Evolutionary conservation across 1,284 basidiomycete species (phyloP).

Genomic region (Sparassis latifolia): DNA sequence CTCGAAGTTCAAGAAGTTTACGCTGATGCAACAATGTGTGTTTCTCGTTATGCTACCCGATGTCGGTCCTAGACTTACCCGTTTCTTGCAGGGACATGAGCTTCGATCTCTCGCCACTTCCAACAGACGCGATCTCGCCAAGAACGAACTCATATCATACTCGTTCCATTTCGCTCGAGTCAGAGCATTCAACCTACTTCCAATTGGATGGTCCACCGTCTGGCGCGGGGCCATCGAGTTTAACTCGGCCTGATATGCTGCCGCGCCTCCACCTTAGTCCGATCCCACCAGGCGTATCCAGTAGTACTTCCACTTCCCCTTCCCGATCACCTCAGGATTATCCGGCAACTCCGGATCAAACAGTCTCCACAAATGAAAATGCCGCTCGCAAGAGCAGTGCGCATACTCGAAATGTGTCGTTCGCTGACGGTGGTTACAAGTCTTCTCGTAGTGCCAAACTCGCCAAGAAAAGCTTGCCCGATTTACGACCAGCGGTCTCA

Average conservation of each 20-base stretch:
- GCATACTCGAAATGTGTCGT: constrained; percentile 48
- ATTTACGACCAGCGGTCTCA: constrained; percentile 59
- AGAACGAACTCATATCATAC: constrained; percentile 31
- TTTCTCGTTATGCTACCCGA: neutral
- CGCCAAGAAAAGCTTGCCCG: constrained; percentile 83
- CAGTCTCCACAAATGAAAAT: constrained; percentile 27
- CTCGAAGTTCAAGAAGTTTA: neutral
- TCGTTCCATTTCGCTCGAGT: constrained; percentile 61
- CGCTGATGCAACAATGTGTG: constrained; percentile 7
- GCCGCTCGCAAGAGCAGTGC: constrained; percentile 6
- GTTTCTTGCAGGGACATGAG: constrained; percentile 9
- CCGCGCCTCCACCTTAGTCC: constrained; percentile 47
- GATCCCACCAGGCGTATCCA: constrained; percentile 33
- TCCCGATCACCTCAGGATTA: constrained; percentile 51
- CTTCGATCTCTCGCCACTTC: constrained; percentile 1
- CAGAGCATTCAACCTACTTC: constrained; percentile 46
- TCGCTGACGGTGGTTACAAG: constrained; percentile 34
- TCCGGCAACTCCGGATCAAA: constrained; percentile 51
- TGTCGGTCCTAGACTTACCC: neutral
- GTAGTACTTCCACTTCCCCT: constrained; percentile 33
- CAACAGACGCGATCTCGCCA: constrained; percentile 1
- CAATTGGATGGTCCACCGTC: constrained; percentile 17
- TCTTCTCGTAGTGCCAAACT: constrained; percentile 33
- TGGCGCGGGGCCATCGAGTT: constrained; percentile 6
- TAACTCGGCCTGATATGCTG: constrained; percentile 31